A percentile compares a stretch with the other conserved stretches of the same genome.
Conservation (phyloP, 2,329 filamentous ascomycete genomes). For the Penicillium paneum region DNA sequence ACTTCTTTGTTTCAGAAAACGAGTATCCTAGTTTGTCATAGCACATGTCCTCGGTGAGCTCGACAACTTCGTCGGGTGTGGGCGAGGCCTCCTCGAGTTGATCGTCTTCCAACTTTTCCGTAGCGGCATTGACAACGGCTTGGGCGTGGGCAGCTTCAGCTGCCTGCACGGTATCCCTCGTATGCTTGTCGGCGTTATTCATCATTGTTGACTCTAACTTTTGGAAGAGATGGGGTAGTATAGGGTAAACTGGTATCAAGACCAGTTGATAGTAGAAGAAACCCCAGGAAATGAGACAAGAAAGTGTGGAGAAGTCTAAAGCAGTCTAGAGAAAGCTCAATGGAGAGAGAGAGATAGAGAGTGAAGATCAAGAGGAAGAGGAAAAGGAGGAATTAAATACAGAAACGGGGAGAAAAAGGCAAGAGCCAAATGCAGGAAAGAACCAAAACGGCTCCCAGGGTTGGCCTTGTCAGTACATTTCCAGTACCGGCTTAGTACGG, state of each 20-base stretch:
- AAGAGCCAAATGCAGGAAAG: constrained; percentile 18
- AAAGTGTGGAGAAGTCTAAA: not conserved
- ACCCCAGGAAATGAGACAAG: not conserved
- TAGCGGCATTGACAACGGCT: constrained; percentile 17
- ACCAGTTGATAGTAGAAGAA: not conserved
- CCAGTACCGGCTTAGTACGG: not conserved
- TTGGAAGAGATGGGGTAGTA: not conserved
- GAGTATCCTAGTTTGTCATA: constrained; percentile 63
- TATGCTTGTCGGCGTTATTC: constrained; percentile 13
- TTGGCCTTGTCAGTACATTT: not conserved
- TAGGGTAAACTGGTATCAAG: not conserved
- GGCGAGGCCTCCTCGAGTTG: constrained; percentile 29
- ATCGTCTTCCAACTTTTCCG: constrained; percentile 21
- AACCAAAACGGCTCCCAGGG: not conserved
- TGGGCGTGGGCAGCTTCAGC: constrained; percentile 37
- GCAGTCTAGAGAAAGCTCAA: constrained; percentile 1
- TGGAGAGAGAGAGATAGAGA: not conserved
- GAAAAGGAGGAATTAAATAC: constrained; percentile 14
- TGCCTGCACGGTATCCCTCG: constrained; percentile 27
- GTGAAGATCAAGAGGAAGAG: not conserved
- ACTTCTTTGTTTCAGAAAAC: constrained; percentile 63
- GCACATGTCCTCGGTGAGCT: constrained; percentile 57
- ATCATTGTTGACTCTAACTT: constrained; percentile 17
- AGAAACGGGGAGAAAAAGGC: constrained; percentile 4
- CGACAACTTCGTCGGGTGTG: constrained; percentile 26